These are phyloP conservation scores for Cladochytrium replicatum DNA, from an alignment of 192 early-diverging fungal species.

Conservation along the genomic window DNA sequence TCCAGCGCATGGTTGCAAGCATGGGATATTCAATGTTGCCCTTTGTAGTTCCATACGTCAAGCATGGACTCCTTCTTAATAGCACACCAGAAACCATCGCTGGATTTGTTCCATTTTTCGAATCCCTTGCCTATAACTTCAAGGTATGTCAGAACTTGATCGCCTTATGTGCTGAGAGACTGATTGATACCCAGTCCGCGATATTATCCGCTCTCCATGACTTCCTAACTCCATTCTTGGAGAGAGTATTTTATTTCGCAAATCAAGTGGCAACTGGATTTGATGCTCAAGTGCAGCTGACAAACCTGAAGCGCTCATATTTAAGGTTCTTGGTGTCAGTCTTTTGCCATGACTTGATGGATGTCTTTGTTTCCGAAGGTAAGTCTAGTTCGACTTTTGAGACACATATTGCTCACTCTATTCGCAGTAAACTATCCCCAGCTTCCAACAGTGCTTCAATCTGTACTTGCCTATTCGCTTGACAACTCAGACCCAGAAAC, in stretches of 20 bases:
- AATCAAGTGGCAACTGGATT: constrained; percentile 76
- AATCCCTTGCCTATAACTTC: constrained; percentile 80
- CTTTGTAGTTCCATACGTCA: constrained; percentile 68
- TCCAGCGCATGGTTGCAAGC: constrained; percentile 78
- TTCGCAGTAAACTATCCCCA: constrained; percentile 47
- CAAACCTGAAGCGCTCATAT: constrained; percentile 74
- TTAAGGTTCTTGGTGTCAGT: constrained; percentile 66
- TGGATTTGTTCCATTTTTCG: constrained; percentile 79
- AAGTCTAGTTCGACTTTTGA: constrained; percentile 37
- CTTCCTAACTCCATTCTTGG: constrained; percentile 67
- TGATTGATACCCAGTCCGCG: constrained; percentile 29
- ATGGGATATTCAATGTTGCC: constrained; percentile 75
- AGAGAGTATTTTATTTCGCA: constrained; percentile 74
- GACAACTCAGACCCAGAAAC: constrained; percentile 50
- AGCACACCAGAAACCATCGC: constrained; percentile 68
- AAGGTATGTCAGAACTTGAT: constrained; percentile 48
- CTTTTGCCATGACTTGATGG: constrained; percentile 72
- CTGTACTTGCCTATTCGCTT: constrained; percentile 53
- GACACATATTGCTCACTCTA: constrained; percentile 17
- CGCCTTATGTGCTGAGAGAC: not conserved
- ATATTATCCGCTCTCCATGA: constrained; percentile 62
- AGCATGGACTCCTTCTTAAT: constrained; percentile 57
- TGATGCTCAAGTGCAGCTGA: constrained; percentile 68
- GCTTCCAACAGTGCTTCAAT: constrained; percentile 52
- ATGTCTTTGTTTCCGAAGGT: constrained; percentile 62